phyloP scores from a whole-genome alignment of 148 eudicot genomes.

The Rhododendron kiyosumense region DNA sequence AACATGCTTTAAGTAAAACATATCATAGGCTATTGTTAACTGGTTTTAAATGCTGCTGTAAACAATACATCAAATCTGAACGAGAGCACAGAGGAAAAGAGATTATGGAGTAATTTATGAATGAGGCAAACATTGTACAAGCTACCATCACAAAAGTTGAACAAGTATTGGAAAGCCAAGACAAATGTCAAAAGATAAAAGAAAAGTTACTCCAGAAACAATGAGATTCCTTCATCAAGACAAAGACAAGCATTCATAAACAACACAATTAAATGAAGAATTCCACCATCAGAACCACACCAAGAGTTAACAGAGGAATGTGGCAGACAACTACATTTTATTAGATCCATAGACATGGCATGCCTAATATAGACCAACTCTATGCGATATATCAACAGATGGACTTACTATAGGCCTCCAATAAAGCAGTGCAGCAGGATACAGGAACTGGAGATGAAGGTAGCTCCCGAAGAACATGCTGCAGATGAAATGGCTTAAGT shows the following conservation, averaged over 20 bases:
- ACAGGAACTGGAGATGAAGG: conserved; percentile 99
- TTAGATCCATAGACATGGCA: background rate
- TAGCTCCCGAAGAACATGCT: conserved; percentile 98
- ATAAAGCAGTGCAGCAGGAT: conserved; percentile 91
- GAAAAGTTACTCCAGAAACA: background rate
- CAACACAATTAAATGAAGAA: background rate
- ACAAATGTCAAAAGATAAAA: background rate
- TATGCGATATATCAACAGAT: background rate
- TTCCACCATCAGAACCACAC: background rate
- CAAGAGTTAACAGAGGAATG: conserved; percentile 3
- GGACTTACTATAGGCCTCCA: conserved; percentile 95
- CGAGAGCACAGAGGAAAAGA: background rate
- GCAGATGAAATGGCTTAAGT: conserved; percentile 27
- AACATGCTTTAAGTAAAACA: background rate
- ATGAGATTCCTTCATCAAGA: background rate
- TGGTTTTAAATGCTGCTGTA: background rate
- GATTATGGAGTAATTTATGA: background rate
- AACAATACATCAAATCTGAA: background rate
- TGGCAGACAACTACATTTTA: background rate
- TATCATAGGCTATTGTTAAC: background rate
- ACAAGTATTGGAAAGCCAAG: background rate
- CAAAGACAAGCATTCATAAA: background rate
- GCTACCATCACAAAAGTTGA: background rate
- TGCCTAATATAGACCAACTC: background rate
- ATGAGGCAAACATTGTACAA: background rate